These are phyloP conservation scores for Xerophyta viscosa DNA, from an alignment of 106 monocot species.

Conservation along the genomic window DNA sequence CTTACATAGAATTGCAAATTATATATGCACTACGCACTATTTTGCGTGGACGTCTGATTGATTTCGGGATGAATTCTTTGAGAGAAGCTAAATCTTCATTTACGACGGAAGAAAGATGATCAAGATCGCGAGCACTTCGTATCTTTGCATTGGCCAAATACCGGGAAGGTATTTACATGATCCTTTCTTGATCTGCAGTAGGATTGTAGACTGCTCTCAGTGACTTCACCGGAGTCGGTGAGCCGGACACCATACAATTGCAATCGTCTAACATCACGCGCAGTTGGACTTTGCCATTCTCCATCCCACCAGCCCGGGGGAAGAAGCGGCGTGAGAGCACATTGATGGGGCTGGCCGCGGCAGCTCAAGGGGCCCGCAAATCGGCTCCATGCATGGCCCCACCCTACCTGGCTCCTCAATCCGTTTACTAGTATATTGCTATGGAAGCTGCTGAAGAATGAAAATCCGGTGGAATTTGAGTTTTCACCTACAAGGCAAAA, in stretches of 20 bases:
- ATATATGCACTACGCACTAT: too few relatives aligned
- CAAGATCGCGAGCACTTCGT: background rate
- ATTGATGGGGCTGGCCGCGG: constrained; percentile 59
- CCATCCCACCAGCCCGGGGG: constrained; percentile 90
- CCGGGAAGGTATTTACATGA: constrained; percentile 35
- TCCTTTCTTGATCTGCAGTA: constrained; percentile 56
- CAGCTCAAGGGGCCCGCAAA: constrained; percentile 84
- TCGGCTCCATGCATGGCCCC: constrained; percentile 92
- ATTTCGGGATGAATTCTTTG: too few relatives aligned
- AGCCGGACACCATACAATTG: constrained; percentile 54
- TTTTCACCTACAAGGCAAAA: constrained; percentile 30
- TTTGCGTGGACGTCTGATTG: too few relatives aligned
- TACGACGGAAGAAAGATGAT: background rate
- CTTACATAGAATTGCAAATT: too few relatives aligned
- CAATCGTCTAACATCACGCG: constrained; percentile 50
- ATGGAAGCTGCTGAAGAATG: constrained; percentile 85
- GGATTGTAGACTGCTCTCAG: constrained; percentile 29
- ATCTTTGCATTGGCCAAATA: constrained; percentile 13
- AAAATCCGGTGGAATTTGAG: constrained; percentile 27
- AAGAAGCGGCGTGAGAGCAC: constrained; percentile 72
- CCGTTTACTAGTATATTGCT: constrained; percentile 60
- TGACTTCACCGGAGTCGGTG: constrained; percentile 37
- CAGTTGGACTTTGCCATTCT: constrained; percentile 76
- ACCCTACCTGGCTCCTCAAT: constrained; percentile 52
- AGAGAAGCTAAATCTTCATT: too few relatives aligned